These are phyloP conservation scores for Umbelopsis sp. DNA, from an alignment of 192 early-diverging fungal species.

Conservation along the genomic window DNA sequence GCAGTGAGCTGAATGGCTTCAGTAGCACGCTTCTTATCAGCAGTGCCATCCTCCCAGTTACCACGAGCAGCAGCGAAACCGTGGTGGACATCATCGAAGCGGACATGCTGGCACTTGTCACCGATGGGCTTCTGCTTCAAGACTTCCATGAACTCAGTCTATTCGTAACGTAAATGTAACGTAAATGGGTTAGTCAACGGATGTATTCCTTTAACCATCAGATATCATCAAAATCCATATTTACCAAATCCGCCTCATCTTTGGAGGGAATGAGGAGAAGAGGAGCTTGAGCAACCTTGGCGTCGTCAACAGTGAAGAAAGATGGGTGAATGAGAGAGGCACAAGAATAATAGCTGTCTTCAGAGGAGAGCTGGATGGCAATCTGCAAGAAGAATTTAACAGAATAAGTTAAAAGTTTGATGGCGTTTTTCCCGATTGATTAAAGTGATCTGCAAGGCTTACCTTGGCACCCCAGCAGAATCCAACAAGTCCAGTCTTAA, in stretches of 20 bases:
- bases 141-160: constrained; percentile 39
- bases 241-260: constrained; percentile 64
- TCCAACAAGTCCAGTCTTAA: constrained; percentile 55
- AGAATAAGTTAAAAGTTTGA: neutral
- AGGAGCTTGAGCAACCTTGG: constrained; percentile 56
- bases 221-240: neutral
- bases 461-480: constrained; percentile 75
- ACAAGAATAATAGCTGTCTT: constrained; percentile 47
- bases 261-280: constrained; percentile 63
- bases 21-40: constrained; percentile 49
- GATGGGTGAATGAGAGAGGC: constrained; percentile 68
- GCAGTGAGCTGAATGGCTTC: constrained; percentile 55
- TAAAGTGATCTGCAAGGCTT: neutral
- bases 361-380: constrained; percentile 46
- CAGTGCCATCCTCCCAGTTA: constrained; percentile 44
- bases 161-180: neutral
- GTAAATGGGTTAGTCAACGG: constrained; percentile 4
- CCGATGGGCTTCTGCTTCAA: constrained; percentile 52
- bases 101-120: constrained; percentile 48
- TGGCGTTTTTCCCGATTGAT: neutral
- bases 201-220: neutral
- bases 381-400: constrained; percentile 27
- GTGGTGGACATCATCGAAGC: constrained; percentile 62
- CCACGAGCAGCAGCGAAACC: constrained; percentile 62
- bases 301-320: constrained; percentile 48